Base-by-base conservation (phyloP, 1,284 basidiomycete species). In the Pseudozyma sp. region DNA sequence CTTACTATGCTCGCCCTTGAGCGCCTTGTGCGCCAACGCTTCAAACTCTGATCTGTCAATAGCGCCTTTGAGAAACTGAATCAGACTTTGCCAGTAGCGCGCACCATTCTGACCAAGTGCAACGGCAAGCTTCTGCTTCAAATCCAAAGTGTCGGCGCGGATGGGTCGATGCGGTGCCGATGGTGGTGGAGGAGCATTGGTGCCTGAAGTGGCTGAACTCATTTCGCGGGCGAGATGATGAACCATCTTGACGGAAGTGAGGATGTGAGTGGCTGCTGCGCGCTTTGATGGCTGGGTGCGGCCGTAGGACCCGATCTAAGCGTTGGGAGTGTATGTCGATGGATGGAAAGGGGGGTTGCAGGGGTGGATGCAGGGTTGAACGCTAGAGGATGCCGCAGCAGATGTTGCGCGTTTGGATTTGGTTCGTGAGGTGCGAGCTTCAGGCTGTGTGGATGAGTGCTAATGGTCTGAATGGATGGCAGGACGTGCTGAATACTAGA, bases 21-120 rank as follows among this genome's bases (percentile, higher is more conserved):
- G 62, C 53, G 68, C 70, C 42, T 67, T 60, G 52, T 73, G 61
- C 35, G 78, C 80, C 47, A 81, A 74, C 43, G 78, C 68, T 25
- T 86, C 85, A 57, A 87, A 85, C 65, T 87, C 86, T 7, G 62
- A 56, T 2, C 86, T 74, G 53, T 84, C 85, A 50, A 86, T 83
- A 54, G 81, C 77, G 10, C 84, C 86, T 10, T 78, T 82, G 68
- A 85, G 70, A 66, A 87, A 86, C 18, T 80, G 82, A 2, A 80
- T 70, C 14, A 87, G 77, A 2, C 83, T 79, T 35, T 72, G 55
- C 86, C 86, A 87, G 79, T 87, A 87, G 38, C 75, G 71, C 2
- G 70, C 69, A 8, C 81, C 80, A 36, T 79, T 74, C 25, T 74
- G 68, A 14, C 83, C 83, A 1, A 85, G 71, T n/a, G 77, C 82